Evolutionary conservation across 495 filamentous ascomycete species (phyloP), one percentile per base, ranked within the genome.

Genomic region (Daldinia loculata): DNA sequence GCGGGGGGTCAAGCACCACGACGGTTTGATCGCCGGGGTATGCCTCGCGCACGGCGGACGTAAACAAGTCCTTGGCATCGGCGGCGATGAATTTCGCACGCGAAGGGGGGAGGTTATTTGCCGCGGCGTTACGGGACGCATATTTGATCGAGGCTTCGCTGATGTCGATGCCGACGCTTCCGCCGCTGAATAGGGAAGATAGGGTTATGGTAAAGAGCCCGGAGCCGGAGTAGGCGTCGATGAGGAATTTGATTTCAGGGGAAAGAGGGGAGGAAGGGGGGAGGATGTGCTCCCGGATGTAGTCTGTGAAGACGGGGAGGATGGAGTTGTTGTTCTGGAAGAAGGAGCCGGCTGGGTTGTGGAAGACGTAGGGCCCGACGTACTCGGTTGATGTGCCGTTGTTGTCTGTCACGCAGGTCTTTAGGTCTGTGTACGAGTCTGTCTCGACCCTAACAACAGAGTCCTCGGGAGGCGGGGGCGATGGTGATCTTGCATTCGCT

Each of bases 301-400:
- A 98, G 66, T 89, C 86, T 12, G 94, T 98, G 81, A 99, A 97
- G 11, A 79, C 80, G 43, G 92, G 87, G n/a, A 99, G 89, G 81
- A 99, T 98, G 53, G 93, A 97, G 82, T 99, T 99, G 86, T 99
- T 99, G 83, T 99, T 99, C 76, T 99, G 95, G 88, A 99, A 99
- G 86, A 99, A 99, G 48, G 91, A 84, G 41, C 93, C 93, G 19
- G 95, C 95, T 32, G 90, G 92, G 84, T 95, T 98, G 76, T 86
- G 87, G 84, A 99, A 97, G 77, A 89, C 80, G 82, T 90, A 97
- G 78, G 89, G 77, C 74, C 93, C 93, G 61, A 99, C 84, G 78
- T 96, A 97, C 77, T 99, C 95, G 43, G 90, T 91, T 3, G 90
- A 88, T 27, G 80, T 90, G 60, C 86, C 92, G 69, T 94, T 98